phyloP scores from a whole-genome alignment of 768 basidiomycete genomes.

The Termitomyces sp. region DNA sequence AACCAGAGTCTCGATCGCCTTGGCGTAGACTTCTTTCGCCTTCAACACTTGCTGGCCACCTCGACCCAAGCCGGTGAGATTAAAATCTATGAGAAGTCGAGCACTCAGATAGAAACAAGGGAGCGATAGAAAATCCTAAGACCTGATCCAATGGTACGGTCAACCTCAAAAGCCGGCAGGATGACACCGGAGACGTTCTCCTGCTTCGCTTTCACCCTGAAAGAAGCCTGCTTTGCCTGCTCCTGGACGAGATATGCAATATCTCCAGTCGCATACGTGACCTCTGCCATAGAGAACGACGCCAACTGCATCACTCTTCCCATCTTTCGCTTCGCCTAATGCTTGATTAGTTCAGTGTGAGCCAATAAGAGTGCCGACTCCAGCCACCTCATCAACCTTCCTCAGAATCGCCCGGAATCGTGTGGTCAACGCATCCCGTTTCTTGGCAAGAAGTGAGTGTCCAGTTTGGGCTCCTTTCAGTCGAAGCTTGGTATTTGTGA shows the following conservation, averaged over 20 bases:
- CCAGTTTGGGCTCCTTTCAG: constrained; percentile 93
- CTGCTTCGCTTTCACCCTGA: constrained; percentile 90
- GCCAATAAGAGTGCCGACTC: background rate
- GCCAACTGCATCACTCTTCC: constrained; percentile 98
- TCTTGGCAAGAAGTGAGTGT: constrained; percentile 94
- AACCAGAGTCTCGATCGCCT: constrained; percentile 94
- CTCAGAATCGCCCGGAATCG: constrained; percentile 90
- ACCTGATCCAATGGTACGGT: constrained; percentile 83
- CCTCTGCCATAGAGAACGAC: constrained; percentile 98
- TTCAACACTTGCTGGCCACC: constrained; percentile 95
- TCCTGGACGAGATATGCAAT: constrained; percentile 98
- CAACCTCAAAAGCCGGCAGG: constrained; percentile 90
- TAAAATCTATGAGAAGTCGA: constrained; percentile 61
- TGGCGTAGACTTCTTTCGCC: constrained; percentile 96
- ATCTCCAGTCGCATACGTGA: constrained; percentile 96
- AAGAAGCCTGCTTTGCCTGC: constrained; percentile 84
- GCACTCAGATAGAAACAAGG: background rate
- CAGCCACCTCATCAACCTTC: constrained; percentile 91
- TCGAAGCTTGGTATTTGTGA: constrained; percentile 86
- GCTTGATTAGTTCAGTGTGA: constrained; percentile 18
- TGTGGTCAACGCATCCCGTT: constrained; percentile 93
- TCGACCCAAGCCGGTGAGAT: constrained; percentile 92
- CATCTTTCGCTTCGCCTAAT: constrained; percentile 97
- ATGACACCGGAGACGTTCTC: constrained; percentile 99
- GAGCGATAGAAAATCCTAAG: constrained; percentile 1